Conservation (phyloP, 2,329 filamentous ascomycete genomes). For the Neodidymelliopsis sp. region DNA sequence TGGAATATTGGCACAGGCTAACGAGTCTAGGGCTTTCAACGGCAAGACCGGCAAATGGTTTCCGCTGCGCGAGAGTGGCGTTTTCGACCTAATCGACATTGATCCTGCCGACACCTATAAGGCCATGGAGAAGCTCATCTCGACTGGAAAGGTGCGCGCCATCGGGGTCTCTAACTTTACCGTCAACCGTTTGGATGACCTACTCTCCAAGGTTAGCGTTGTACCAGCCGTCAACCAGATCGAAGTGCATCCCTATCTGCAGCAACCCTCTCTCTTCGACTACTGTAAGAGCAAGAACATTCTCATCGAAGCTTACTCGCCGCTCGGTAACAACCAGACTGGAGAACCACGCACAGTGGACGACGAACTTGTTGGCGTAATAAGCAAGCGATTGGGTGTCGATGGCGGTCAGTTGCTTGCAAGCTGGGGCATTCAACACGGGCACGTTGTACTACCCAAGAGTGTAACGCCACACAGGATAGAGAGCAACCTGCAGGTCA, state of each 20-base stretch:
- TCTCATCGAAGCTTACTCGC: conserved; percentile 75
- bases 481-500: conserved; percentile 71
- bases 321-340: conserved; percentile 71
- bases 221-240: conserved; percentile 79
- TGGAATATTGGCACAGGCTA: neutral
- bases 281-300: conserved; percentile 76
- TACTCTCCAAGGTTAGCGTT: conserved; percentile 67
- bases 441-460: conserved; percentile 85
- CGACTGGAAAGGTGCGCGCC: conserved; percentile 73
- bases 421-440: conserved; percentile 79
- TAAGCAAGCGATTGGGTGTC: conserved; percentile 60
- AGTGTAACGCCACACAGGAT: conserved; percentile 76
- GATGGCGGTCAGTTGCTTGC: conserved; percentile 77
- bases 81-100: conserved; percentile 76
- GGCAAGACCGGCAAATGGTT: conserved; percentile 45
- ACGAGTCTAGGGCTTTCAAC: conserved; percentile 24
- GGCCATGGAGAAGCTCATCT: conserved; percentile 72
- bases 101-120: conserved; percentile 79
- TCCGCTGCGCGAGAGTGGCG: conserved; percentile 59
- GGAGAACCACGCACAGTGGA: conserved; percentile 63
- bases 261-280: conserved; percentile 60
- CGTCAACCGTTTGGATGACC: conserved; percentile 75
- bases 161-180: conserved; percentile 87
- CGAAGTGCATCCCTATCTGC: conserved; percentile 69
- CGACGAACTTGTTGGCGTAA: conserved; percentile 26